Conservation (phyloP, 352 stramenopile genomes). For the Achlya hypogyna region DNA sequence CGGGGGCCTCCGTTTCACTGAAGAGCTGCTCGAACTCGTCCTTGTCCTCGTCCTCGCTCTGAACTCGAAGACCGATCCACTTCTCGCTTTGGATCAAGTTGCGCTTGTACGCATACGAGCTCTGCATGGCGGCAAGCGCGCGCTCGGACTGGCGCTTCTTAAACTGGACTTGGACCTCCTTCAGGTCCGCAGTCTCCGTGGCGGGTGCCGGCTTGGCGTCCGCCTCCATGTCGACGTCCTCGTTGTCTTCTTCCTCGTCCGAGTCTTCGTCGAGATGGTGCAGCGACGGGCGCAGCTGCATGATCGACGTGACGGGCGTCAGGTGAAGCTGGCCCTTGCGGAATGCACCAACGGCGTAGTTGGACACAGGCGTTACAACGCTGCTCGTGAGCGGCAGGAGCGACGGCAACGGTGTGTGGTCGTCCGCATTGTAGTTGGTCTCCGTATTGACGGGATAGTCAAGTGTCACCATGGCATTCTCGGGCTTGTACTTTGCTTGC, state of each 20-base stretch:
- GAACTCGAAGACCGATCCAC: constrained; percentile 64
- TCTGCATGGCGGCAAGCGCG: constrained; percentile 66
- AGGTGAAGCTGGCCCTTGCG: constrained; percentile 73
- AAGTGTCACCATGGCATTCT: constrained; percentile 66
- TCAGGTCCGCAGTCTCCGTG: constrained; percentile 41
- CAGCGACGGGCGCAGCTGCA: constrained; percentile 77
- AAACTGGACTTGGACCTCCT: constrained; percentile 83
- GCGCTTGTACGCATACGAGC: constrained; percentile 78
- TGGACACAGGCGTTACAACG: constrained; percentile 51
- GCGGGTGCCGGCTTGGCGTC: constrained; percentile 38
- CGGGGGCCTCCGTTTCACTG: constrained; percentile 68
- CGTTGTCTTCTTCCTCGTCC: constrained; percentile 44
- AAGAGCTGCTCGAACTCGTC: constrained; percentile 79
- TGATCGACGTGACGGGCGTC: constrained; percentile 49
- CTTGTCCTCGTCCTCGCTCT: constrained; percentile 26
- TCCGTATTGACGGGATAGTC: constrained; percentile 65
- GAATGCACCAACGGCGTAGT: constrained; percentile 73
- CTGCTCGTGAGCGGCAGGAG: constrained; percentile 54
- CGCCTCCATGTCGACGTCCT: constrained; percentile 27
- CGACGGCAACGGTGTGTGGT: constrained; percentile 74
- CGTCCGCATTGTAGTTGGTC: constrained; percentile 66
- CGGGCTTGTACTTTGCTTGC: constrained; percentile 56
- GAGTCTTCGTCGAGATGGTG: constrained; percentile 65
- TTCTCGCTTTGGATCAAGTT: constrained; percentile 71
- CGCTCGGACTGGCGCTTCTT: constrained; percentile 81